phyloP scores from a whole-genome alignment of 164 flowering plant species.

The Dillenia turbinata region DNA sequence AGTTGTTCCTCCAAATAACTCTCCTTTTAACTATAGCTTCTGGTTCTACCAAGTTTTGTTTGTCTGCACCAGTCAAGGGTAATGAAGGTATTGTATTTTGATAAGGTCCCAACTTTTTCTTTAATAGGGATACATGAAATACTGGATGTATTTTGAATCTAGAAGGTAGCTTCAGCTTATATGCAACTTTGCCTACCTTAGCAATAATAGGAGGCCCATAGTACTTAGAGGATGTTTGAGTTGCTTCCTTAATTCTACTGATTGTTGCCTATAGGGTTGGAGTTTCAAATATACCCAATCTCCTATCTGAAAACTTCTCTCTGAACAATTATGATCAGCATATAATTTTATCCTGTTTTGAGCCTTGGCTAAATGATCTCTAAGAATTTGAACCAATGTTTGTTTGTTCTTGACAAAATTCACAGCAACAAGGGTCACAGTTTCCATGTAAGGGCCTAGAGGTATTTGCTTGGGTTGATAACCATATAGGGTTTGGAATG shows the following conservation, averaged over 20 bases:
- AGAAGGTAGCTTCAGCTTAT: neutral
- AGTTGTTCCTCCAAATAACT: neutral
- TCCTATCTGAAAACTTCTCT: no score
- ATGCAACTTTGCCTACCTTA: neutral
- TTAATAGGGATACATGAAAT: constrained; percentile 10
- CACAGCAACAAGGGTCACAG: no score
- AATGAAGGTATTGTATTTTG: neutral
- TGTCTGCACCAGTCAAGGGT: neutral
- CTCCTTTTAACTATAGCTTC: neutral
- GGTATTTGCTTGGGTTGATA: no score
- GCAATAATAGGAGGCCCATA: constrained; percentile 3
- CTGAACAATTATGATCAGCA: no score
- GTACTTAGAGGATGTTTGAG: constrained; percentile 2
- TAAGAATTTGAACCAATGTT: no score
- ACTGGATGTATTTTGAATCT: neutral
- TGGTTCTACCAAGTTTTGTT: neutral
- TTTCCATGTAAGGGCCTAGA: no score
- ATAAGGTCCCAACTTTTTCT: neutral
- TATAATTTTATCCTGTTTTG: no score
- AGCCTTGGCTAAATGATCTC: no score
- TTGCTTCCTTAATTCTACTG: neutral
- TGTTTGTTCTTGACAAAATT: no score
- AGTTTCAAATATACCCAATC: no score
- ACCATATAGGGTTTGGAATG: no score
- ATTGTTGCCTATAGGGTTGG: neutral